phyloP scores from a whole-genome alignment of 1,284 basidiomycete species.

The Microbotryomycetes sp. region DNA sequence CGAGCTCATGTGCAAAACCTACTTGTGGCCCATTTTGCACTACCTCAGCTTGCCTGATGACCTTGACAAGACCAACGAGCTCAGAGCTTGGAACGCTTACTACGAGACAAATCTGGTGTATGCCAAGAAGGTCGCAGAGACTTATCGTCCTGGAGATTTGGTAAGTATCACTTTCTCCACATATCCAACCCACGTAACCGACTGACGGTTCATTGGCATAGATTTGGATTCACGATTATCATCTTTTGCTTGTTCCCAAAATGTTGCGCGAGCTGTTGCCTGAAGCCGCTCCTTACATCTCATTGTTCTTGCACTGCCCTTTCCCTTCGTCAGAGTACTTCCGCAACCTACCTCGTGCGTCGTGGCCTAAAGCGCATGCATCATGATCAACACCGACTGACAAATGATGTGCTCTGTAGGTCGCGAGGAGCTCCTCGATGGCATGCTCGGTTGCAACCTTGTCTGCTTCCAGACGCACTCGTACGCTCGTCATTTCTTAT shows the following conservation, averaged over 20 bases:
- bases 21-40: constrained; percentile 95
- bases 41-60: constrained; percentile 64
- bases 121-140: constrained; percentile 63
- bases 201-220: constrained; percentile 47
- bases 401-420: constrained; percentile 45
- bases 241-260: constrained; percentile 81
- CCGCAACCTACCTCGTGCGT: constrained; percentile 77
- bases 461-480: constrained; percentile 93
- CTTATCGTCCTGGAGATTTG: constrained; percentile 83
- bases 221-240: constrained; percentile 55
- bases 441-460: constrained; percentile 95
- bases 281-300: constrained; percentile 62
- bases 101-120: constrained; percentile 79
- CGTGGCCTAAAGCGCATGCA: constrained; percentile 2
- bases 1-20: constrained; percentile 79
- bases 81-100: constrained; percentile 74
- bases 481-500: constrained; percentile 91
- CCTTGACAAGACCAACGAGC: constrained; percentile 63
- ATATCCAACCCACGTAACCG: constrained; percentile 64
- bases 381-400: constrained; percentile 2
- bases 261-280: constrained; percentile 71
- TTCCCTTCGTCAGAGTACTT: constrained; percentile 97
- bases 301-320: constrained; percentile 93
- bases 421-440: constrained; percentile 88
- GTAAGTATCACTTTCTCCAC: constrained; percentile 7